Evolutionary conservation across 192 early-diverging fungal species (phyloP), one percentile per base, ranked within the genome.

Genomic region (Endogone sp.): DNA sequence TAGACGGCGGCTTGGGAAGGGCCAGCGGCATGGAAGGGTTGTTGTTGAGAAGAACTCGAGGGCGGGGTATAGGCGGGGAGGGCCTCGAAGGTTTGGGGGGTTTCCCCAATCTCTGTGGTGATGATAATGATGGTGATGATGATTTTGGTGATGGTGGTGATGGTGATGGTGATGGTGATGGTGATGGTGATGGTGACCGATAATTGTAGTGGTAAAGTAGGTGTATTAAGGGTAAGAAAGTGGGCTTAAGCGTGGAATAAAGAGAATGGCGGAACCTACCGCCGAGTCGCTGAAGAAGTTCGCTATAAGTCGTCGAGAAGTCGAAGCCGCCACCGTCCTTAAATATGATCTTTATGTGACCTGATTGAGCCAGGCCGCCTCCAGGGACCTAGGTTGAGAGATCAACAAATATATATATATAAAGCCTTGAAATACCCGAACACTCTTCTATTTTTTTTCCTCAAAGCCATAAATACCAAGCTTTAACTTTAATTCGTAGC

Each of bases 271-370:
- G 37, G 13, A 20, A 30, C 56, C 69, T 72, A 80, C 79, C 79
- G 25, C 60, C 62, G n/a, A 80, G 49, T 28, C 79, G 68, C 6
- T 71, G 56, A n/a, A 77, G 66, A n/a, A 77, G 29, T n/a, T 69
- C 49, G 26, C 64, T 65, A 25, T 67, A 77, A 29, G 69, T 64
- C 21, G 63, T 66, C 24, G 65, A 71, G 60, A 86, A 86, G 60
- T 86, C 82, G 69, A 86, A 86, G 11, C 84, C 84, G 20, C 84
- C 85, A 29, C 85, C 85, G 56, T 82, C 77, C 60, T 79, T 84
- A 54, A 86, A 86, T 4, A 78, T 81, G 16, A 80, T 62, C 63
- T 83, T 79, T 22, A 86, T 20, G 54, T 71, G 24, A 10, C 76
- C 85, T 3, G 66, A 62, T 21, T 72, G 56, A 44, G 71, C 24